Percentiles rank a stretch among this genome's conserved stretches.
Conservation (phyloP, 768 basidiomycete species). For the Mycena venus region DNA sequence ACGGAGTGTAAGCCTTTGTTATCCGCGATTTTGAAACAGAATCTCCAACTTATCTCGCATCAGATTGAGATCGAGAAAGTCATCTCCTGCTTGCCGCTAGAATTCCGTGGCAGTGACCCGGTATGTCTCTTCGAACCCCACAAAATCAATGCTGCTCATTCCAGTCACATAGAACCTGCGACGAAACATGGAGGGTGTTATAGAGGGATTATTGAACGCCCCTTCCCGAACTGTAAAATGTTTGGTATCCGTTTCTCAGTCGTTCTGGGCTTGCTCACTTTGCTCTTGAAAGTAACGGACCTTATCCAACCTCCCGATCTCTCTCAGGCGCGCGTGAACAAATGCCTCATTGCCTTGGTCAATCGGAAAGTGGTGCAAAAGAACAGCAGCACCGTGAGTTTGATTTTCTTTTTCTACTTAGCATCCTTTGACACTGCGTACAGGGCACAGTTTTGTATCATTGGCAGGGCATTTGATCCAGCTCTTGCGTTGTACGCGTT, state of each 20-base stretch:
- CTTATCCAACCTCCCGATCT: constrained; percentile 85
- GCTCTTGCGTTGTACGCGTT: background rate
- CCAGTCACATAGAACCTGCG: constrained; percentile 69
- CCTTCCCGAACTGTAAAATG: constrained; percentile 72
- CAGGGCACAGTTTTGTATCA: constrained; percentile 79
- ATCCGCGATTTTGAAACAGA: background rate
- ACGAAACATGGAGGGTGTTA: constrained; percentile 83
- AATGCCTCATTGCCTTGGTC: constrained; percentile 92
- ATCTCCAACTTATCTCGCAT: background rate
- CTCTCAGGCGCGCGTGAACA: constrained; percentile 92
- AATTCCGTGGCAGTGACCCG: constrained; percentile 91
- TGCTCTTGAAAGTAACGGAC: constrained; percentile 73
- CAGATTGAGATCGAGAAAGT: constrained; percentile 78
- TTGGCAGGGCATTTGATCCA: constrained; percentile 70
- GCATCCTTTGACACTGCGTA: background rate
- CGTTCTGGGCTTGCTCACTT: background rate
- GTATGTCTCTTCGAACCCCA: constrained; percentile 56
- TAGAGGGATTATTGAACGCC: constrained; percentile 80
- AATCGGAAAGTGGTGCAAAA: constrained; percentile 88
- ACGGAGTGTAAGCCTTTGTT: constrained; percentile 67
- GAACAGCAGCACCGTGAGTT: constrained; percentile 71
- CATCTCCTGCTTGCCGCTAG: constrained; percentile 83
- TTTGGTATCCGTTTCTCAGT: constrained; percentile 45
- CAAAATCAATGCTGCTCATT: background rate
- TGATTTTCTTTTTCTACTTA: background rate